These are phyloP conservation scores for Acanthamoeba royreba DNA, from an alignment of 208 protist species.

Conservation along the genomic window DNA sequence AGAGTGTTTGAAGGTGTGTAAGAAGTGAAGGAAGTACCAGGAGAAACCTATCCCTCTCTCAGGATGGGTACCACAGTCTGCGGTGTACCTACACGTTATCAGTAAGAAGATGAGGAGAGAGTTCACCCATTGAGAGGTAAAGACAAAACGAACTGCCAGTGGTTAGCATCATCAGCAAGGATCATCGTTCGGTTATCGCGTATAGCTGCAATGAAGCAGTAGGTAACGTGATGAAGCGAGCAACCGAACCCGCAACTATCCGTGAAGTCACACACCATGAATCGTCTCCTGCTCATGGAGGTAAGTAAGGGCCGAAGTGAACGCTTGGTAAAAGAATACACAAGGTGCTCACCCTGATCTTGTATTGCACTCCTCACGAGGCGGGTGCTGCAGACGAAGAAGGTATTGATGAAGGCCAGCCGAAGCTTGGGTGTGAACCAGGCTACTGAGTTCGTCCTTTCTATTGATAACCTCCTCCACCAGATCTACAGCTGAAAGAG, in stretches of 20 bases:
- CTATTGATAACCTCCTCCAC: neutral
- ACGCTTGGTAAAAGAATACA: neutral
- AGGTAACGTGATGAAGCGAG: neutral
- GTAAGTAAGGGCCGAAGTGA: too few relatives aligned
- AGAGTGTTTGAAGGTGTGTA: too few relatives aligned
- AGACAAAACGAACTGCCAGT: neutral
- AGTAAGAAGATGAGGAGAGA: too few relatives aligned
- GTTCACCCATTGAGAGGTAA: too few relatives aligned
- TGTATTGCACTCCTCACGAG: neutral
- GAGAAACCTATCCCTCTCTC: too few relatives aligned
- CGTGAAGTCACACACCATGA: neutral
- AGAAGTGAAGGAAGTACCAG: too few relatives aligned
- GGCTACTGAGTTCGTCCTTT: neutral
- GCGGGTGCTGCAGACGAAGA: neutral
- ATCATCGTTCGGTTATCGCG: neutral
- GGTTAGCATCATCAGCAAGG: neutral
- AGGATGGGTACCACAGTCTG: neutral
- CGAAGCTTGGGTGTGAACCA: neutral
- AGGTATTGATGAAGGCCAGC: neutral
- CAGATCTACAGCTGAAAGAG: too few relatives aligned
- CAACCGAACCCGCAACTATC: neutral
- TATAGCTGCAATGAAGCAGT: neutral
- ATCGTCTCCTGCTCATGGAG: neutral
- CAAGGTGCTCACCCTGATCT: neutral
- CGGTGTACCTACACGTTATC: neutral